Evolutionary conservation across 768 basidiomycete species (phyloP).

Genomic region (Daedalea quercina): DNA sequence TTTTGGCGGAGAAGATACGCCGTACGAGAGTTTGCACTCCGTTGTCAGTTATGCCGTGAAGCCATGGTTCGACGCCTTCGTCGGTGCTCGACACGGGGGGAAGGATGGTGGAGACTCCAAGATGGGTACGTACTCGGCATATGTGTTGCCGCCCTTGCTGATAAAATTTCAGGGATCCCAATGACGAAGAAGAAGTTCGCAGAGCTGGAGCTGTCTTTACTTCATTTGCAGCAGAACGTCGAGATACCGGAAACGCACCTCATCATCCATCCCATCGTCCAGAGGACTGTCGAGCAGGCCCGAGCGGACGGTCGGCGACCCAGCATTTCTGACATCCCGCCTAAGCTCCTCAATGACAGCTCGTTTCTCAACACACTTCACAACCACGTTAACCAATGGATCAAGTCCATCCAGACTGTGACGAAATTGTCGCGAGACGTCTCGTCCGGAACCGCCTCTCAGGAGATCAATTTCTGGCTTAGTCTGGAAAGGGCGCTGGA

Average conservation of each 20-base stretch:
- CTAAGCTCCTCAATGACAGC: conserved; percentile 75
- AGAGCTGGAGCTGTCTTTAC: conserved; percentile 87
- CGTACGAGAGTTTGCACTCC: conserved; percentile 93
- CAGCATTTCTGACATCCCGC: conserved; percentile 69
- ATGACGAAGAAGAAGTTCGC: conserved; percentile 99
- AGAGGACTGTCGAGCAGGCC: conserved; percentile 77
- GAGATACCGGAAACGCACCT: conserved; percentile 97
- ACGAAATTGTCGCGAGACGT: conserved; percentile 96
- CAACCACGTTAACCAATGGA: conserved; percentile 93
- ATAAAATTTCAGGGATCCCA: conserved; percentile 59
- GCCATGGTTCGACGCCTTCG: conserved; percentile 98
- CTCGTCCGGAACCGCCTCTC: conserved; percentile 89
- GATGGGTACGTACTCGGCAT: conserved; percentile 49
- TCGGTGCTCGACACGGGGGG: conserved; percentile 69
- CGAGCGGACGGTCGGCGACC: conserved; percentile 53
- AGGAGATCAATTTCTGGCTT: conserved; percentile 99
- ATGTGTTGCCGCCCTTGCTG: conserved; percentile 1
- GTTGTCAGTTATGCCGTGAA: conserved; percentile 94
- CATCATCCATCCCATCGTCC: conserved; percentile 84
- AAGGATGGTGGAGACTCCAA: conserved; percentile 71
- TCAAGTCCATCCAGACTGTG: conserved; percentile 94
- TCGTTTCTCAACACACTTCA: conserved; percentile 92
- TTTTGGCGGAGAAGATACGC: conserved; percentile 82
- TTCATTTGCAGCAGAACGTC: conserved; percentile 97
- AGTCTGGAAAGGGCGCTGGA: conserved; percentile 91